Evolutionary conservation across 2,329 filamentous ascomycete genomes (phyloP), one percentile per base, ranked within the genome.

Genomic region (Neopestalotiopsis clavispora): DNA sequence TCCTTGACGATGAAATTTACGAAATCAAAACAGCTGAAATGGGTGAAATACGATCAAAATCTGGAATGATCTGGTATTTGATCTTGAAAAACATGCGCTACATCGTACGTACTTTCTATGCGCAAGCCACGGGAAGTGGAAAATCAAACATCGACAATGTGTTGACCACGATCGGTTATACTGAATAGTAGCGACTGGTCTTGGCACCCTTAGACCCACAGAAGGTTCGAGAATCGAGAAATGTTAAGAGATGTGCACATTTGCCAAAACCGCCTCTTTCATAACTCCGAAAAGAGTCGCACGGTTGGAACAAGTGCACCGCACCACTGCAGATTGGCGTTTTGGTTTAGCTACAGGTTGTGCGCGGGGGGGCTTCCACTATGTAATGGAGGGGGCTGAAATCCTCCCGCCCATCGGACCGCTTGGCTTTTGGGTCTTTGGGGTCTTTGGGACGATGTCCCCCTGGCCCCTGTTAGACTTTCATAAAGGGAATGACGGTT

Each of bases 171-270:
- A 20, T 9, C 45, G 20, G 17, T 52, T 52, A 20, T 17, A n/a
- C 4, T n/a, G 17, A 17, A 10, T n/a, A n/a, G n/a, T n/a, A n/a
- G n/a, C 45, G 45, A 52, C 4, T 20, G n/a, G 61, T 64, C 61
- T 42, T 28, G 40, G 4, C 40, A 38, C 23, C 23, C 20, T 17
- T 56, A 67, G 67, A 73, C 72, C 79, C 81, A 83, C 80, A 80
- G 82, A 84, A 84, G 77, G 72, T 83, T 84, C 82, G 80, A 82
- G 82, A 84, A 84, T 77, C 73, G 70, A 38, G 34, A 40, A 20
- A 62, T 34, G 32, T 9, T 10, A 34, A 34, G 32, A 17, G 32
- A 17, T 30, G 14, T 34, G 17, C n/a, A 32, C 28, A 38, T 38
- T 38, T 65, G 23, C 20, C 12, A 59, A 28, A 59, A 14, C 14